Percentiles rank a stretch among this genome's conserved stretches.
These are phyloP conservation scores for Tricholoma saponaceum DNA, from an alignment of 768 basidiomycete species.

Conservation along the genomic window DNA sequence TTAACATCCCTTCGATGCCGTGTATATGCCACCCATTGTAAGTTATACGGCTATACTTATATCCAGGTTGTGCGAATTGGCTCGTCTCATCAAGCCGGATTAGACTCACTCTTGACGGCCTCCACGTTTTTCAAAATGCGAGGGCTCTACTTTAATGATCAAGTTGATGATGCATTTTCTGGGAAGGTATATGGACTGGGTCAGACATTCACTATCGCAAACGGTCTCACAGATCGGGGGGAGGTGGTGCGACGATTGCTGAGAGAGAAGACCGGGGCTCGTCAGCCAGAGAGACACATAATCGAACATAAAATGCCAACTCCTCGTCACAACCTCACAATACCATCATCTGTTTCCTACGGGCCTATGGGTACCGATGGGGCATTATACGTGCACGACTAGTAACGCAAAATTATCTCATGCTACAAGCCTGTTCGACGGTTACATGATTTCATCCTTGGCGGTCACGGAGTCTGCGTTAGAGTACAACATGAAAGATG, in stretches of 20 bases:
- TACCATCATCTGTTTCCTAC: conserved; percentile 45
- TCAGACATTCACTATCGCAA: conserved; percentile 66
- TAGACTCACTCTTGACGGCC: conserved; percentile 92
- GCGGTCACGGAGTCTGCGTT: no score
- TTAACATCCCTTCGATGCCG: conserved; percentile 11
- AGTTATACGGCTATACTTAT: no score
- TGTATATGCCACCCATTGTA: no score
- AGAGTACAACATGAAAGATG: no score
- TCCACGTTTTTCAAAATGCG: conserved; percentile 97
- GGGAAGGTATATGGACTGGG: conserved; percentile 84
- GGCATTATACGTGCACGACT: no score
- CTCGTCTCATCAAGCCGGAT: conserved; percentile 92
- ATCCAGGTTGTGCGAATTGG: conserved; percentile 85
- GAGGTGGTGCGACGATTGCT: conserved; percentile 77
- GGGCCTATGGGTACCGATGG: no score
- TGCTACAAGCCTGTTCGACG: no score
- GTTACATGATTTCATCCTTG: no score
- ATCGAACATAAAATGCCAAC: conserved; percentile 50
- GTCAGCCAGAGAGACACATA: conserved; percentile 47
- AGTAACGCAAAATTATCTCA: no score
- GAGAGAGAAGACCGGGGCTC: conserved; percentile 70
- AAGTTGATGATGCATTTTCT: conserved; percentile 79
- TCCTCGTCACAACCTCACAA: no score
- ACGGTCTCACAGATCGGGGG: conserved; percentile 61
- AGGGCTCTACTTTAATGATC: conserved; percentile 85